These are phyloP conservation scores for Clavispora asparagi DNA, from an alignment of 805 yeast species.

Conservation along the genomic window DNA sequence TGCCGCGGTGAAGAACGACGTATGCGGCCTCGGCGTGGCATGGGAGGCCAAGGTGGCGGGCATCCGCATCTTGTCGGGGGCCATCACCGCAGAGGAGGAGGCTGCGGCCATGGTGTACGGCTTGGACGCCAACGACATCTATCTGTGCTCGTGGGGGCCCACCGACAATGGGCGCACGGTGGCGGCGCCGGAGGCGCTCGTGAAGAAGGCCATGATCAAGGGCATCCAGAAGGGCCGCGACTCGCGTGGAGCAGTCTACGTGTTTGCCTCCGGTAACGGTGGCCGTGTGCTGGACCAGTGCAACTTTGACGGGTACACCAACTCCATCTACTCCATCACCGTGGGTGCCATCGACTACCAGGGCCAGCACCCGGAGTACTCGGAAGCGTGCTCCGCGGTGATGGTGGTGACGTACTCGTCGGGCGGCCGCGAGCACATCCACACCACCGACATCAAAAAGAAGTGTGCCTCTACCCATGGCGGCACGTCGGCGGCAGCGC, in stretches of 20 bases:
- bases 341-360: constrained; percentile 88
- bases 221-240: constrained; percentile 80
- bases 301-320: constrained; percentile 96
- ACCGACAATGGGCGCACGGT: constrained; percentile 85
- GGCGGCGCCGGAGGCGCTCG: constrained; percentile 78
- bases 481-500: constrained; percentile 99
- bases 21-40: constrained; percentile 98
- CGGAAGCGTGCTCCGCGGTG: constrained; percentile 93
- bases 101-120: constrained; percentile 83
- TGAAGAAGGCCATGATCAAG: constrained; percentile 74
- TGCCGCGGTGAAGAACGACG: constrained; percentile 81
- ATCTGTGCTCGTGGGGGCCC: constrained; percentile 99
- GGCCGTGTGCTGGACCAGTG: constrained; percentile 80
- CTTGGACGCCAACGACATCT: constrained; percentile 81
- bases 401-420: constrained; percentile 91
- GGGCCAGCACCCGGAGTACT: constrained; percentile 82
- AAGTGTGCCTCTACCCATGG: constrained; percentile 76
- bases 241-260: constrained; percentile 81
- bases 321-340: constrained; percentile 89
- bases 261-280: constrained; percentile 96
- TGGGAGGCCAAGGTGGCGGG: constrained; percentile 84
- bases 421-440: constrained; percentile 84
- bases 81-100: constrained; percentile 79
- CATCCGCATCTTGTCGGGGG: constrained; percentile 78
- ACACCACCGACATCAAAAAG: constrained; percentile 73